Evolutionary conservation across 2,329 filamentous ascomycete genomes (phyloP).

Genomic region (Aspergillus fumigatiaffinis): DNA sequence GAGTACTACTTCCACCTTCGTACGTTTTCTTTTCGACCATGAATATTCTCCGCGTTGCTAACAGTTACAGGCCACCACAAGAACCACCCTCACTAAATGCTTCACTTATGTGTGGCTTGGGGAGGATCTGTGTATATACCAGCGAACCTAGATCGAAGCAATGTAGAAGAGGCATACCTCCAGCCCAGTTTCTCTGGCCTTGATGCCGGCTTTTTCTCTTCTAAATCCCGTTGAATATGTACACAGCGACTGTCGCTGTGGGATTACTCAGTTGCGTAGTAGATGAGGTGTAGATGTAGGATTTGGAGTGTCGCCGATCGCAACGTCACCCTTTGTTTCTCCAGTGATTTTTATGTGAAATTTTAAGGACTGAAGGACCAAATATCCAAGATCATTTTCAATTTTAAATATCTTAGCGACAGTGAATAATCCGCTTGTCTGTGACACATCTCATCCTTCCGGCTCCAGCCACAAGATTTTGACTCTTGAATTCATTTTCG

Average conservation of each 20-base stretch:
- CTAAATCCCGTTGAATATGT: constrained; percentile 21
- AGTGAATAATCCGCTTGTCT: neutral
- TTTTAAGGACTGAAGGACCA: neutral
- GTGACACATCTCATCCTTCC: neutral
- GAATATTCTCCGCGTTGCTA: constrained; percentile 2
- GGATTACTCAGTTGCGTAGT: neutral
- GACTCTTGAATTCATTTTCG: constrained; percentile 21
- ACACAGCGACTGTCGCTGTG: neutral
- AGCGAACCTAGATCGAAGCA: constrained; percentile 28
- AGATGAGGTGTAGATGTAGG: neutral
- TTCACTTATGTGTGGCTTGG: constrained; percentile 13
- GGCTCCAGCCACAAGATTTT: constrained; percentile 20
- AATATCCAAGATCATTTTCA: neutral
- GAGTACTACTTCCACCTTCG: constrained; percentile 99
- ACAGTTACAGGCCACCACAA: constrained; percentile 84
- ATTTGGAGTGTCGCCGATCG: neutral
- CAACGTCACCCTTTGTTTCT: neutral
- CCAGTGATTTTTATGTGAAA: neutral
- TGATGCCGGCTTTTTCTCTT: constrained; percentile 10
- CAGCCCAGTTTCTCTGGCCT: neutral
- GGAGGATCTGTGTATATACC: constrained; percentile 41
- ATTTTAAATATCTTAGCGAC: neutral
- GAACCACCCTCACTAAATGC: constrained; percentile 93
- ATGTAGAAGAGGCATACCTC: constrained; percentile 21
- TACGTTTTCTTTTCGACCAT: constrained; percentile 52